These are phyloP conservation scores for Globisporangium canariense DNA, from an alignment of 352 stramenopile genomes.

Conservation along the genomic window DNA sequence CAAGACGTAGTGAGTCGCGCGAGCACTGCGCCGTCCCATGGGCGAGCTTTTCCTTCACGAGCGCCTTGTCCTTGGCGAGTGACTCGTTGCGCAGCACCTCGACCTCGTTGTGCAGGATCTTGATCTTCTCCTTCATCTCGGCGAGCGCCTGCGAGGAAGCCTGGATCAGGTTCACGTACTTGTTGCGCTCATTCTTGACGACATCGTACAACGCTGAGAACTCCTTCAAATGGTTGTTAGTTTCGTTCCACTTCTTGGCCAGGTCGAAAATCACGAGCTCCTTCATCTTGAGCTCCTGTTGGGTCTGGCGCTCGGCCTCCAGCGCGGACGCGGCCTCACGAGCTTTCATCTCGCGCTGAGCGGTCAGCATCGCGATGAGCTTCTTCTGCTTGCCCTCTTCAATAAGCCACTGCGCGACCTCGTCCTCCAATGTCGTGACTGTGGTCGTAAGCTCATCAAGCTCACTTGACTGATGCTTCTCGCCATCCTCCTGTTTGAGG, in stretches of 20 bases:
- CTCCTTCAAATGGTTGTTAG: slow-evolving; percentile 90
- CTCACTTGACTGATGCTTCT: slow-evolving; percentile 64
- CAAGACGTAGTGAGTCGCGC: slow-evolving; percentile 83
- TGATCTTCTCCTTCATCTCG: slow-evolving; percentile 97
- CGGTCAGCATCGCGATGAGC: slow-evolving; percentile 82
- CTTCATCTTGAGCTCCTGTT: slow-evolving; percentile 92
- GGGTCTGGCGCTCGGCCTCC: slow-evolving; percentile 78
- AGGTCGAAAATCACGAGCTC: slow-evolving; percentile 92
- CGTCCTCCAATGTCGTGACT: slow-evolving; percentile 71
- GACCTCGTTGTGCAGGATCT: slow-evolving; percentile 94
- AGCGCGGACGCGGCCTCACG: slow-evolving; percentile 75
- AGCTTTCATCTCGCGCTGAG: slow-evolving; percentile 89
- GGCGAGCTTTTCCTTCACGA: slow-evolving; percentile 87
- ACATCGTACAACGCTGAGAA: slow-evolving; percentile 94
- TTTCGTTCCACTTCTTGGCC: slow-evolving; percentile 94
- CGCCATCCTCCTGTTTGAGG: slow-evolving; percentile 80
- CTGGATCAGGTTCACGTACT: slow-evolving; percentile 95
- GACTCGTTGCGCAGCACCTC: slow-evolving; percentile 93
- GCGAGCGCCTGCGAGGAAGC: slow-evolving; percentile 87
- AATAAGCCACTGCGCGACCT: slow-evolving; percentile 83
- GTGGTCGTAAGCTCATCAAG: slow-evolving; percentile 60
- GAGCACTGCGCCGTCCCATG: slow-evolving; percentile 87
- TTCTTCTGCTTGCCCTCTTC: slow-evolving; percentile 90
- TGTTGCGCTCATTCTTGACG: slow-evolving; percentile 95
- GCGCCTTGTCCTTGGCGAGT: slow-evolving; percentile 90